phyloP scores from a whole-genome alignment of 2,329 filamentous ascomycete genomes.

The Rutstroemia sp. region DNA sequence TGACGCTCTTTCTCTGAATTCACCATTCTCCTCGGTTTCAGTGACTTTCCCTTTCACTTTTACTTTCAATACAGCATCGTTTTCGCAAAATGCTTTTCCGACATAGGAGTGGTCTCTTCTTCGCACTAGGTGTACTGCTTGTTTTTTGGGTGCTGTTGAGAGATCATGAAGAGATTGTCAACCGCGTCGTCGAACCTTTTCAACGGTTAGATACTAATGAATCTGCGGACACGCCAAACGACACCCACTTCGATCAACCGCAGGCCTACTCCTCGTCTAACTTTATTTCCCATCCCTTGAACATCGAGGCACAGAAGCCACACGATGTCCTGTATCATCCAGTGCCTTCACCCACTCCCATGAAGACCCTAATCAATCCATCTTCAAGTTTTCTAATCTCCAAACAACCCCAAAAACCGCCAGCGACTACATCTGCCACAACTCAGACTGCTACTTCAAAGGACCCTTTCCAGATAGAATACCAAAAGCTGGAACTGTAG shows the following conservation, averaged over 20 bases:
- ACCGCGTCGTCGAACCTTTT: slow-evolving; percentile 2
- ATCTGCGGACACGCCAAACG: neutral
- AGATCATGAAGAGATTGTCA: neutral
- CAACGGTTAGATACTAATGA: neutral
- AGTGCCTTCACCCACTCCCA: neutral
- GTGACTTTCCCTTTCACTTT: neutral
- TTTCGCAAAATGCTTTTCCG: slow-evolving; percentile 1
- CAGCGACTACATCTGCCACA: neutral
- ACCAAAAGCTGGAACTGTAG: slow-evolving; percentile 15
- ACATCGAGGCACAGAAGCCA: neutral
- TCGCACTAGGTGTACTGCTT: neutral
- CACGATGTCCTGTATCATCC: neutral
- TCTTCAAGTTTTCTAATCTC: neutral
- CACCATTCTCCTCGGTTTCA: neutral
- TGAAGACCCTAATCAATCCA: neutral
- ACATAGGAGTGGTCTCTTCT: slow-evolving; percentile 3
- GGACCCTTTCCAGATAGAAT: slow-evolving; percentile 18
- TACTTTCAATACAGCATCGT: neutral
- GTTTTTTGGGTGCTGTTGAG: slow-evolving; percentile 2
- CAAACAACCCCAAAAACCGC: neutral
- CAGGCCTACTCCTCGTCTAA: neutral
- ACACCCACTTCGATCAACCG: neutral
- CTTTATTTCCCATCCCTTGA: neutral
- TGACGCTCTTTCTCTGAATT: too few relatives aligned
- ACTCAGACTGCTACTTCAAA: neutral